phyloP scores from a whole-genome alignment of 768 basidiomycete genomes.

The Termitomyces sp. region DNA sequence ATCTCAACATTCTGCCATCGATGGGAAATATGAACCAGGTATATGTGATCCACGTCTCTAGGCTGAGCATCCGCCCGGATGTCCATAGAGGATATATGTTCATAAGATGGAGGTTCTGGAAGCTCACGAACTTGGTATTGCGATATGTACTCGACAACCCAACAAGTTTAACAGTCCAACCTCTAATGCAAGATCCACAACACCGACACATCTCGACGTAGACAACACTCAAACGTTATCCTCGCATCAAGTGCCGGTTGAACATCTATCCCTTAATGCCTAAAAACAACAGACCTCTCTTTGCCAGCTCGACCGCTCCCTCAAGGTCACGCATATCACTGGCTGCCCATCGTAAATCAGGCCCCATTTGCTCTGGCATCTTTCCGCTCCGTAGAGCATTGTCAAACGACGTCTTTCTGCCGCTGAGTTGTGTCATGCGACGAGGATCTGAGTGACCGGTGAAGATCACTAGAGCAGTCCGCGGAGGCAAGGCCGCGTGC shows the following conservation, averaged over 20 bases:
- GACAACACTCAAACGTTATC: not conserved
- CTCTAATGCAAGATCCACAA: not conserved
- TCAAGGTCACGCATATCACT: slow-evolving; percentile 76
- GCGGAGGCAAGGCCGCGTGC: slow-evolving; percentile 65
- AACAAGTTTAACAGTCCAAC: not conserved
- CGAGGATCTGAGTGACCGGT: slow-evolving; percentile 89
- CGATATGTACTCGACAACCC: not conserved
- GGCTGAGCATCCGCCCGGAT: too few species aligned
- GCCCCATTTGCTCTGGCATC: slow-evolving; percentile 47
- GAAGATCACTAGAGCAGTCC: slow-evolving; percentile 80
- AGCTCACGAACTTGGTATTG: too few species aligned
- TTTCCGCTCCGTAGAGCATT: slow-evolving; percentile 49
- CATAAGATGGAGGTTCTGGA: too few species aligned
- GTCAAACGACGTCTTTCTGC: slow-evolving; percentile 71
- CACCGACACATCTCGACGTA: not conserved
- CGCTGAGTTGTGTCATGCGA: slow-evolving; percentile 67
- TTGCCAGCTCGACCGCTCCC: slow-evolving; percentile 72
- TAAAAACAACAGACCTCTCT: slow-evolving; percentile 81
- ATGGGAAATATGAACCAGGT: too few species aligned
- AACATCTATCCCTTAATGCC: slow-evolving; percentile 41
- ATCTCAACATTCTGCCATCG: too few species aligned
- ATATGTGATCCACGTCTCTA: too few species aligned
- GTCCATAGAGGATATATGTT: too few species aligned
- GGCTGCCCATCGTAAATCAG: slow-evolving; percentile 66
- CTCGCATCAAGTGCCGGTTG: not conserved